phyloP scores from a whole-genome alignment of 179 eudicot genomes.

The Pouteria campechiana region DNA sequence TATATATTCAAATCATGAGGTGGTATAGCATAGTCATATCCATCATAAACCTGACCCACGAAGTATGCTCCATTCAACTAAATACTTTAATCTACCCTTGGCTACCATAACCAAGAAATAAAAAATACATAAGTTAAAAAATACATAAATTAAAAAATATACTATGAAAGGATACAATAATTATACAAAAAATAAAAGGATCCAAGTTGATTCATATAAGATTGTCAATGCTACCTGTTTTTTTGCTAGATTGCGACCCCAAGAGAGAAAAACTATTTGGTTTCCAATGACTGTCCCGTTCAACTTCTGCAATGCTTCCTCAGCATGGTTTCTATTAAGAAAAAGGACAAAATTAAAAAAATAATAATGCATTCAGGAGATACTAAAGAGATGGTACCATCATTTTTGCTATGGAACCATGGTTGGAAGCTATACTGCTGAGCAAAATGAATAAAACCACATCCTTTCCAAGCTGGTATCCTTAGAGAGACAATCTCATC shows the following conservation, averaged over 20 bases:
- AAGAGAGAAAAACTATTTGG: conserved; percentile 43
- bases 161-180: background rate
- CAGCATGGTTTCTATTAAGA: conserved; percentile 30
- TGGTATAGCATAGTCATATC: too few species aligned
- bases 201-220: too few species aligned
- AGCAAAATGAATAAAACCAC: conserved; percentile 58
- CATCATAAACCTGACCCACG: conserved; percentile 59
- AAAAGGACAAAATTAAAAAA: background rate
- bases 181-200: too few species aligned
- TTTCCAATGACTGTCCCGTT: conserved; percentile 38
- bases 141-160: background rate
- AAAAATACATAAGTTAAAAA: background rate
- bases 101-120: conserved; percentile 25
- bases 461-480: conserved; percentile 47
- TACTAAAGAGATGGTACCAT: background rate
- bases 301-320: conserved; percentile 35
- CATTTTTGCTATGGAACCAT: background rate
- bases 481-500: conserved; percentile 42
- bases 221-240: conserved; percentile 39
- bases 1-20: conserved; percentile 49
- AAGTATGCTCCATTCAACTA: conserved; percentile 71
- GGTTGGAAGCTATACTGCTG: conserved; percentile 17
- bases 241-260: conserved; percentile 38
- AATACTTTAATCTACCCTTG: conserved; percentile 56
- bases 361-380: background rate